Base-by-base conservation (phyloP, 495 filamentous ascomycete genomes). In the Lasiosphaeriaceae sp. region DNA sequence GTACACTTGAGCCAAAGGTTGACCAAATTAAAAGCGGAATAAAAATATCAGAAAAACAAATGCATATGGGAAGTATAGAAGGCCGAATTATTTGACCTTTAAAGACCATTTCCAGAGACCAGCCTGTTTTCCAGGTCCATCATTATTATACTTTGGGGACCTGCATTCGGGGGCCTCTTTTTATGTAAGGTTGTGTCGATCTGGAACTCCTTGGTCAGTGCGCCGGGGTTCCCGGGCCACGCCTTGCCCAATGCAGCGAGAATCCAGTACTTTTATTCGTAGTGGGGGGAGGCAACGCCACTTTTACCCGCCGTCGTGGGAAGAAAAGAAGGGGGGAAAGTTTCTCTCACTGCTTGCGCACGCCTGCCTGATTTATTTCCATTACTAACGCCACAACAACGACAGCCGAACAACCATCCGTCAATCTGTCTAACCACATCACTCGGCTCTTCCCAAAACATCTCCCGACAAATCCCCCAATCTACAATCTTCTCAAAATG, bases 401-500 rank as follows among this genome's bases (percentile, higher is more conserved):
- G 39, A 14, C 12, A 43, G 16, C 39, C 39, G n/a, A 43, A 3
- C 39, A 14, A 43, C 1, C 39, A 43, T 43, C 39, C 47, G 14
- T 11, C 20, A 24, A 16, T 47, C 31, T 19, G 2, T 39, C 20
- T 11, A 47, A 29, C 4, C 39, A 6, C 39, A 43, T 43, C 39
- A 43, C 19, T 24, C 41, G 21, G 24, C 26, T 3, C 49, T n/a
- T 24, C 14, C 12, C 34, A 37, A 0, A n/a, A 14, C 21, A 9
- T 23, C 22, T 19, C 46, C 19, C 54, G 4, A 23, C 29, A 41
- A 26, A 11, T 49, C 14, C 23, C 47, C 35, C 19, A 34, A 52
- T 41, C 19, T 3, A 39, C 51, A 16, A 60, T 57, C n/a, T 41
- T 45, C 26, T 20, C 60, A 76, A 64, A 61, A 81, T 81, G 78